These are phyloP conservation scores for Xerocomellus intermedius DNA, from an alignment of 768 basidiomycete genomes.

Conservation along the genomic window DNA sequence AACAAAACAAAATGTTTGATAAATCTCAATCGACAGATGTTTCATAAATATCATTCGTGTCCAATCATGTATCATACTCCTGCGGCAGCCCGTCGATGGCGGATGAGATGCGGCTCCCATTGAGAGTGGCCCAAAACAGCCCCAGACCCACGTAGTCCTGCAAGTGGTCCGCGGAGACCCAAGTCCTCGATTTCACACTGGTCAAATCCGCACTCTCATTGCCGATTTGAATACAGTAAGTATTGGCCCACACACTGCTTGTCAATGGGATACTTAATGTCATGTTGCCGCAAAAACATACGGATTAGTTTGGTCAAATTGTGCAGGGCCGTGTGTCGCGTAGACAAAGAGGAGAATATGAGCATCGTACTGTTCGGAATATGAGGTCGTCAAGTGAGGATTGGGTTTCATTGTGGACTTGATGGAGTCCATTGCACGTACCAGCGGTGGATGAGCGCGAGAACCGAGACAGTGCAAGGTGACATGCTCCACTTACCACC, in stretches of 20 bases:
- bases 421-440: neutral
- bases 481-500: neutral
- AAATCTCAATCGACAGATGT: constrained; percentile 13
- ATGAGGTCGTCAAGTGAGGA: neutral
- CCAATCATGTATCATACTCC: constrained; percentile 5
- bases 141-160: constrained; percentile 15
- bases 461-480: constrained; percentile 4
- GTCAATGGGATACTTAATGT: neutral
- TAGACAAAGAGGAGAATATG: constrained; percentile 5
- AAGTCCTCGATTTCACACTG: constrained; percentile 5
- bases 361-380: neutral
- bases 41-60: constrained; percentile 20
- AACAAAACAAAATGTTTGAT: constrained; percentile 12
- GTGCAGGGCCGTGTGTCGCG: constrained; percentile 7
- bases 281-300: neutral
- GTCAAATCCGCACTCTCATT: constrained; percentile 5
- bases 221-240: neutral
- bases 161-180: constrained; percentile 27
- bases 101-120: constrained; percentile 17
- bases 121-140: constrained; percentile 11
- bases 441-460: constrained; percentile 7
- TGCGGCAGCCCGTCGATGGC: constrained; percentile 26
- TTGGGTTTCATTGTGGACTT: neutral
- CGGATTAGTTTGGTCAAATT: constrained; percentile 3
- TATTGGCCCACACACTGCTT: neutral